Percentiles rank a stretch among this genome's conserved stretches.
Conservation (phyloP, 768 basidiomycete species). For the Pulveroboletus sp. region DNA sequence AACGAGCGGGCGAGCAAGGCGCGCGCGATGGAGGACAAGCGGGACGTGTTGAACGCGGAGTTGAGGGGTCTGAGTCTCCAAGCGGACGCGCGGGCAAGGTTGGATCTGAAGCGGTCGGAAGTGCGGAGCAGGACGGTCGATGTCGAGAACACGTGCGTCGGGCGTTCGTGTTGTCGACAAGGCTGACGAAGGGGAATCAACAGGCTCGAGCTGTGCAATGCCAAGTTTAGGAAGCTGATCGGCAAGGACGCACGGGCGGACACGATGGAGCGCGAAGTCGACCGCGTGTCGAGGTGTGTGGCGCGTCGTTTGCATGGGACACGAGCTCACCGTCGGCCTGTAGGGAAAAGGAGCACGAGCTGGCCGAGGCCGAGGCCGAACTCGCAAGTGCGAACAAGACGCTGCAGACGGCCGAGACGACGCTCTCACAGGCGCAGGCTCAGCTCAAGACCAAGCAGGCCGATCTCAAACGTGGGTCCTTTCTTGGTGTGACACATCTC, state of each 20-base stretch:
- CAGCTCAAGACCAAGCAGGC: constrained; percentile 60
- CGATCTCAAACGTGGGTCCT: constrained; percentile 53
- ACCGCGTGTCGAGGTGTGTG: constrained; percentile 55
- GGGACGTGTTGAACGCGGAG: constrained; percentile 69
- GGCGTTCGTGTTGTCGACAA: too few species aligned
- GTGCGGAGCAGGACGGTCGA: constrained; percentile 61
- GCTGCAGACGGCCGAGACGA: constrained; percentile 62
- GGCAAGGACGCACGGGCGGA: constrained; percentile 55
- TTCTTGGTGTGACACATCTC: neutral
- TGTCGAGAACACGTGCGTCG: constrained; percentile 61
- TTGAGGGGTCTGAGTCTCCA: constrained; percentile 69
- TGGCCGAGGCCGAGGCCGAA: constrained; percentile 33
- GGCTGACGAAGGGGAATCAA: constrained; percentile 5
- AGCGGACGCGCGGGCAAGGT: constrained; percentile 73
- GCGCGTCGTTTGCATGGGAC: too few species aligned
- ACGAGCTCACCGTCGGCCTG: too few species aligned
- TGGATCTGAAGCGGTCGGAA: constrained; percentile 72
- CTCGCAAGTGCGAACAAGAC: constrained; percentile 45
- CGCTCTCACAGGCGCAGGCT: constrained; percentile 52
- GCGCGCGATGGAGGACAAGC: constrained; percentile 61
- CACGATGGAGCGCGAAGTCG: constrained; percentile 72
- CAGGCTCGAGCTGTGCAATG: constrained; percentile 61
- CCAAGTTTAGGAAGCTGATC: constrained; percentile 63
- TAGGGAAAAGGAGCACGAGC: constrained; percentile 69
- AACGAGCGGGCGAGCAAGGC: constrained; percentile 49